phyloP scores from a whole-genome alignment of 768 basidiomycete species.

The Strobilomyces confusus region DNA sequence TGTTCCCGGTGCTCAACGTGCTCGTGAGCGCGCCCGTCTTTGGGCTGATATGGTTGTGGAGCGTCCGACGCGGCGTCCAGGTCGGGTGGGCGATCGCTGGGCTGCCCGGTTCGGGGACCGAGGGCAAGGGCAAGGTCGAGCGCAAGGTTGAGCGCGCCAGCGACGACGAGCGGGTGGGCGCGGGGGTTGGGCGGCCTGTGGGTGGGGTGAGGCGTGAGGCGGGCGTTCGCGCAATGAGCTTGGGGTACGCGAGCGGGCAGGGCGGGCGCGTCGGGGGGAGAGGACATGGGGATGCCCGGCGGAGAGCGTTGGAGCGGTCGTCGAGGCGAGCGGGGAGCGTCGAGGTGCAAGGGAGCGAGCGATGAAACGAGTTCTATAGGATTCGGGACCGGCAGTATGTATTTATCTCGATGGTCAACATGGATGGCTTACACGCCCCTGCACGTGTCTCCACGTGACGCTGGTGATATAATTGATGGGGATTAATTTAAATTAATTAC shows the following conservation, averaged over 20 bases:
- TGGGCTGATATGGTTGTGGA: conserved; percentile 83
- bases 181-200: neutral
- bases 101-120: conserved; percentile 29
- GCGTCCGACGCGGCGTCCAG: conserved; percentile 75
- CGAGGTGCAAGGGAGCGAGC: conserved; percentile 6
- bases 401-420: neutral
- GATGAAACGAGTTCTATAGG: too few relatives aligned
- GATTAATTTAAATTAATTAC: too few relatives aligned
- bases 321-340: conserved; percentile 18
- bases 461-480: too few relatives aligned
- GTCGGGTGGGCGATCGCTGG: conserved; percentile 77
- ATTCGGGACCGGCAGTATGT: too few relatives aligned
- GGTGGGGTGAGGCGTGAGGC: conserved; percentile 11
- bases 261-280: neutral
- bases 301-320: conserved; percentile 20
- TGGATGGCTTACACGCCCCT: too few relatives aligned
- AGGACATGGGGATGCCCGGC: conserved; percentile 18
- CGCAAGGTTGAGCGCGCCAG: neutral
- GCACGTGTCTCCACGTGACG: too few relatives aligned
- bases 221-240: conserved; percentile 26
- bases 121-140: neutral
- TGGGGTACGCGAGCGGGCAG: conserved; percentile 23
- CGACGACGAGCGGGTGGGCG: conserved; percentile 3
- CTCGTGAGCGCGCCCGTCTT: conserved; percentile 80
- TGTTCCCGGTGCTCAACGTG: conserved; percentile 83